These are phyloP conservation scores for Backusella liffmaniae DNA, from an alignment of 192 early-diverging fungal species.

Conservation along the genomic window DNA sequence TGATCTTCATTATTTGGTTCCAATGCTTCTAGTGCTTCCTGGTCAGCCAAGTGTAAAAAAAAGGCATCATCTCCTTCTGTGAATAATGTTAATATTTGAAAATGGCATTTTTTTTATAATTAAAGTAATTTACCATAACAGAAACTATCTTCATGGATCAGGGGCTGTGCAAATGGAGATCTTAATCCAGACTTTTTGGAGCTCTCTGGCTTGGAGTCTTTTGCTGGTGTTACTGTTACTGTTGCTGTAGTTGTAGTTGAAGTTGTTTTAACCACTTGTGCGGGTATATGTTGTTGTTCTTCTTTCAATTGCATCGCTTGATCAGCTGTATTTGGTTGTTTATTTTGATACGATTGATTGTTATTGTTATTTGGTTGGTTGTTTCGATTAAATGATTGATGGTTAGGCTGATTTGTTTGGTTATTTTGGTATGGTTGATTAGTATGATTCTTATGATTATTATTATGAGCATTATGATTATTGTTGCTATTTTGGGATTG, in stretches of 20 bases:
- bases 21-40: background rate
- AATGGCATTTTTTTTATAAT: background rate
- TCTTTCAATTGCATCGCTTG: background rate
- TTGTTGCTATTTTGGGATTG: background rate
- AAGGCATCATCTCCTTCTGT: constrained; percentile 14
- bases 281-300: background rate
- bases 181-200: background rate
- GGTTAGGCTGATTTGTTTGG: background rate
- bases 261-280: background rate
- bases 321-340: background rate
- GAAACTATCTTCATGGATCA: constrained; percentile 15
- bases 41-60: background rate
- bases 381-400: background rate
- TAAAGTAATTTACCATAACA: constrained; percentile 5
- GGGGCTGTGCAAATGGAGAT: background rate
- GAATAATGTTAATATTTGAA: background rate
- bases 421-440: background rate
- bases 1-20: background rate
- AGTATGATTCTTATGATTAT: no score
- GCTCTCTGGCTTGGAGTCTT: background rate
- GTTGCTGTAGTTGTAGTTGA: no score
- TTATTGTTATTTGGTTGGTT: background rate
- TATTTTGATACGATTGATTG: background rate
- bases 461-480: no score
- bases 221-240: no score